Percentiles rank a stretch among this genome's conserved stretches.
These are phyloP conservation scores for Yamadazyma endophytica DNA, from an alignment of 805 yeast species.

Conservation along the genomic window DNA sequence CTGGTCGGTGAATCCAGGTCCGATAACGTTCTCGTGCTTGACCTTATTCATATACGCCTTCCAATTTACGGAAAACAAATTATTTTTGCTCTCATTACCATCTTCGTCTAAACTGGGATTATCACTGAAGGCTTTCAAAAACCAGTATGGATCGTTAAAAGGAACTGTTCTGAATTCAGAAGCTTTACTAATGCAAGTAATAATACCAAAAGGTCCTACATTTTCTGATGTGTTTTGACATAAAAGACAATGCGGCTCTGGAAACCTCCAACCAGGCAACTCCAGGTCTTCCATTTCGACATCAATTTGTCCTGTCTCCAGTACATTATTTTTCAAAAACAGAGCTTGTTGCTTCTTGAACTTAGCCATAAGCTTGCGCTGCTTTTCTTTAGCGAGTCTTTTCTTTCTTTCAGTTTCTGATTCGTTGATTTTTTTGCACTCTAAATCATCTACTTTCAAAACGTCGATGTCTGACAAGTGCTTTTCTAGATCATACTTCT, in stretches of 20 bases:
- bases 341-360: conserved; percentile 74
- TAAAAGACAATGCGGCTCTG: conserved; percentile 70
- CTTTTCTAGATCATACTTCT: conserved; percentile 18
- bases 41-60: conserved; percentile 28
- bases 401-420: conserved; percentile 57
- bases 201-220: conserved; percentile 71
- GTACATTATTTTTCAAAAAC: conserved; percentile 55
- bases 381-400: conserved; percentile 64
- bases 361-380: conserved; percentile 68
- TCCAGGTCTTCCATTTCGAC: conserved; percentile 38
- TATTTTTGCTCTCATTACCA: conserved; percentile 14
- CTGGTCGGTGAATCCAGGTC: conserved; percentile 64
- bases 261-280: conserved; percentile 57
- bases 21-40: conserved; percentile 45
- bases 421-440: conserved; percentile 14
- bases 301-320: conserved; percentile 36
- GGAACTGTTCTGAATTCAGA: conserved; percentile 65
- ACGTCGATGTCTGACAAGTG: conserved; percentile 22
- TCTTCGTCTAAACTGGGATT: conserved; percentile 35
- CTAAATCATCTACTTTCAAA: conserved; percentile 14
- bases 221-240: conserved; percentile 73
- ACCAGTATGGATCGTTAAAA: conserved; percentile 60
- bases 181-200: conserved; percentile 55
- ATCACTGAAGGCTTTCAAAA: conserved; percentile 57
- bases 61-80: conserved; percentile 30